Base-by-base conservation (phyloP, 306 rosid genomes). In the Spatholobus suberectus region DNA sequence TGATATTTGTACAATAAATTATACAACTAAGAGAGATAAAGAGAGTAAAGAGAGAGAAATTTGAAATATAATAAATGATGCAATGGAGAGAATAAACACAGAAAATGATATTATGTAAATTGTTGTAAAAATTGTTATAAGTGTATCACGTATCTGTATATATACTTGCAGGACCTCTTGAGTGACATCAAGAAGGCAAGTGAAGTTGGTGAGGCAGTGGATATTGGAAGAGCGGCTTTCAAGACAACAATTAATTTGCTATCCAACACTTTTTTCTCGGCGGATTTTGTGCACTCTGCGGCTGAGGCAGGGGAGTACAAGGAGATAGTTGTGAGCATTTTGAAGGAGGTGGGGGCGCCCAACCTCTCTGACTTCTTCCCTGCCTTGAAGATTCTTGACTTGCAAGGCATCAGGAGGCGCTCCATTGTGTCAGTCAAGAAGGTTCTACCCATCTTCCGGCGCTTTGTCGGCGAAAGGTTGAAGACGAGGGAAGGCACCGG, bases 161-260 rank as follows among this genome's bases (percentile, higher is more conserved):
- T 7, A 44, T 44, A 44, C n/a, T 37, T 79, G 72, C 81, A 82
- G 1, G 83, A 84, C 8, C 82, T 90, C 1, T 17, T 86, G 0
- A 12, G 3, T 0, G 77, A 82, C 4, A 65, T 82, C 4, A 32
- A 18, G 2, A 29, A 32, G 8, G 76, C 86, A 17, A 47, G 86
- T 0, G 32, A n/a, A 5, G 4, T 4, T 1, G 85, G 82, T 2
- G 79, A 89, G 20, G 88, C 81, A 0, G 76, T 91, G 2, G 91
- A 89, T 3, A 62, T 91, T 1, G 95, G 87, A 6, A 79, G 44
- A 51, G 85, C 81, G 0, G 88, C 86, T 14, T 91, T 88, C 67
- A 66, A 21, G 43, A 85, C 89, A 0, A 26, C 84, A 0, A 63
- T 89, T 0, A 88, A 87, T 40, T 17, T 86, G 44, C 9, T 91